phyloP scores from a whole-genome alignment of 805 yeast species.

The Kazachstania psychrophila region DNA sequence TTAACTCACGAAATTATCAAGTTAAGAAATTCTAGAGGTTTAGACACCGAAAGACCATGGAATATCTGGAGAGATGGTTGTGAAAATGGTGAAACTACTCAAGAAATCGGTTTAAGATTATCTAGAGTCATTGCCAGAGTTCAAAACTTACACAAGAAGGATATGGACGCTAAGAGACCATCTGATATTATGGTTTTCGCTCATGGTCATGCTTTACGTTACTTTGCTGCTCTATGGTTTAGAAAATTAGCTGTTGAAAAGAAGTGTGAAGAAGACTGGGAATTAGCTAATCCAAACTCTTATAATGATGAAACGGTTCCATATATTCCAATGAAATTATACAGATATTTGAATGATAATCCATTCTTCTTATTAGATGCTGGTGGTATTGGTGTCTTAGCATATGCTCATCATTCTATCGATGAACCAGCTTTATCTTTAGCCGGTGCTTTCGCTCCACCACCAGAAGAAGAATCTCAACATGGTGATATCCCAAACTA shows the following conservation, averaged over 20 bases:
- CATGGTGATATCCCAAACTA: conserved; percentile 23
- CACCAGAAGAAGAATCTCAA: conserved; percentile 47
- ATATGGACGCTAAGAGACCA: conserved; percentile 40
- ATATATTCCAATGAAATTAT: conserved; percentile 27
- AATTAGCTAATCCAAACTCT: conserved; percentile 15
- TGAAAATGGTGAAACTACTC: conserved; percentile 72
- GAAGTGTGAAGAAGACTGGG: conserved; percentile 16
- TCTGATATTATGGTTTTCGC: conserved; percentile 79
- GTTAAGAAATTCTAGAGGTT: conserved; percentile 50
- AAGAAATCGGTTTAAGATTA: conserved; percentile 59
- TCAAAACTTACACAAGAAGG: conserved; percentile 47
- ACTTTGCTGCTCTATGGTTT: conserved; percentile 86
- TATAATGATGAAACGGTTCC: conserved; percentile 29
- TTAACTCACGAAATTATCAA: conserved; percentile 56
- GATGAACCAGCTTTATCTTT: conserved; percentile 80
- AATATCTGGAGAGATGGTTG: conserved; percentile 88
- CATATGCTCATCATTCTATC: conserved; percentile 77
- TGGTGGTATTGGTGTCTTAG: conserved; percentile 88
- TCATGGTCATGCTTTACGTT: conserved; percentile 88
- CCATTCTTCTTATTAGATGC: conserved; percentile 86
- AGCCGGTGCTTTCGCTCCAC: conserved; percentile 75
- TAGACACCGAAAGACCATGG: conserved; percentile 50
- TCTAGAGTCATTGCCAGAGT: conserved; percentile 62
- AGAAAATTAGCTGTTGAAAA: conserved; percentile 27
- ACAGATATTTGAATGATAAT: conserved; percentile 37